These are phyloP conservation scores for Fusarium sp. DNA, from an alignment of 2,329 filamentous ascomycete species.

Conservation along the genomic window DNA sequence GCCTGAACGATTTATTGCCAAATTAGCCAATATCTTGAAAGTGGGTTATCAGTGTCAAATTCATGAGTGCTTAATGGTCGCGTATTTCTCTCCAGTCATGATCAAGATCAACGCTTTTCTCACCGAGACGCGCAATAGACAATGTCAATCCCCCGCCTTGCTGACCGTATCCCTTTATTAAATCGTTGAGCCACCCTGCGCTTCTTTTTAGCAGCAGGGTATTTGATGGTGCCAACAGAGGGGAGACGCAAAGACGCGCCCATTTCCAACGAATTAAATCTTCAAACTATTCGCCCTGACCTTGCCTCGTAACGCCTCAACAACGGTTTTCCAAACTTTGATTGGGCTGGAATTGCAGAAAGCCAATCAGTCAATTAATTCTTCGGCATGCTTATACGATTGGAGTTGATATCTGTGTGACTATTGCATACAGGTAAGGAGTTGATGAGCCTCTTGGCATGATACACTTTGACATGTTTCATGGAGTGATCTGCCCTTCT, in stretches of 20 bases:
- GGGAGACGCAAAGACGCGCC: conserved; percentile 29
- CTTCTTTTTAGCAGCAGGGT: conserved; percentile 26
- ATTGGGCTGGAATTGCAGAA: conserved; percentile 25
- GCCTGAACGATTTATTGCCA: conserved; percentile 1
- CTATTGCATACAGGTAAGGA: conserved; percentile 36
- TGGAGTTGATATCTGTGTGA: conserved; percentile 40
- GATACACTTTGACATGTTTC: conserved; percentile 19
- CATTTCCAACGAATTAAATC: conserved; percentile 29
- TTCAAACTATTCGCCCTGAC: conserved; percentile 30
- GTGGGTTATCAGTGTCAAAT: conserved; percentile 16
- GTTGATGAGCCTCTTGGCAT: conserved; percentile 27
- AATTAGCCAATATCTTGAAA: conserved; percentile 29
- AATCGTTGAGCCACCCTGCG: conserved; percentile 33
- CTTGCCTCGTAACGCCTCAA: conserved; percentile 42
- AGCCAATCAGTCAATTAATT: conserved; percentile 37
- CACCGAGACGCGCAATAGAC: conserved; percentile 13
- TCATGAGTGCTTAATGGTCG: conserved; percentile 10
- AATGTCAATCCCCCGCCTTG: conserved; percentile 18
- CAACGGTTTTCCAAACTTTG: conserved; percentile 35
- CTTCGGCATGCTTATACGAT: conserved; percentile 40
- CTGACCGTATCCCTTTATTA: conserved; percentile 33
- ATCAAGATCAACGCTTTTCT: conserved; percentile 8
- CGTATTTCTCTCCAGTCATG: conserved; percentile 5
- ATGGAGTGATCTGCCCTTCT: conserved; percentile 1
- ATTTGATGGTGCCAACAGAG: conserved; percentile 40